Base-by-base conservation (phyloP, 2,329 filamentous ascomycete genomes). In the Monosporascus sp. region DNA sequence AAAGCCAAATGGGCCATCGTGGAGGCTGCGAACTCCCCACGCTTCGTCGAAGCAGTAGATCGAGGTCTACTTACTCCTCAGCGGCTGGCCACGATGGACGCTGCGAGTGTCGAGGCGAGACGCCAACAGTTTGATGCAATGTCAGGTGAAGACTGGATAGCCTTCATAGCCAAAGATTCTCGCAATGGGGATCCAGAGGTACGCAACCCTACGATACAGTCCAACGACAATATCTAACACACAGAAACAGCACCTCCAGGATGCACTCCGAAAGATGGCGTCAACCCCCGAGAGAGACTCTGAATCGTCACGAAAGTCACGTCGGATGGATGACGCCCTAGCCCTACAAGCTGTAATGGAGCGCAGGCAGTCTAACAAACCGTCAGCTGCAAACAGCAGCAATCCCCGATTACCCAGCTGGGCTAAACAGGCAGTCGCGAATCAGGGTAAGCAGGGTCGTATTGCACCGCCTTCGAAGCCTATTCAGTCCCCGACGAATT, bases 381-480 rank as follows among this genome's bases (percentile, higher is more conserved):
- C 52, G 22, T 55, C 58, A 45, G 31, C 38, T 24, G 39, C 41
- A 20, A 54, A 53, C 14, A 14, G 11, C 24, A 63, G 59, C 44
- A 54, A 56, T 5, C 60, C 58, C 48, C 58, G 58, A 46, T 60
- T 67, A 20, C 64, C 63, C 17, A 39, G n/a, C 27, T 67, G 65
- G 65, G 65, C 65, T 47, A 57, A 44, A 22, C 48, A 60, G 36
- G 57, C 64, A 22, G 55, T 65, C 25, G 49, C 55, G 17, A 45
- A n/a, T 20, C 42, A 54, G 34, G 52, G 49, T 22, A 56, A 58
- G 52, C 55, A 55, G 39, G 56, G 56, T 24, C 57, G 57, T 20
- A 57, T 57, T 25, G 38, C 57, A 17, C 47, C 54, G n/a, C 57
- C 59, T 11, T 53, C 60, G 24, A 51, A 57, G 3, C 50, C 59